Conservation (phyloP, 768 basidiomycete species). For the Lactarius sanguifluus region DNA sequence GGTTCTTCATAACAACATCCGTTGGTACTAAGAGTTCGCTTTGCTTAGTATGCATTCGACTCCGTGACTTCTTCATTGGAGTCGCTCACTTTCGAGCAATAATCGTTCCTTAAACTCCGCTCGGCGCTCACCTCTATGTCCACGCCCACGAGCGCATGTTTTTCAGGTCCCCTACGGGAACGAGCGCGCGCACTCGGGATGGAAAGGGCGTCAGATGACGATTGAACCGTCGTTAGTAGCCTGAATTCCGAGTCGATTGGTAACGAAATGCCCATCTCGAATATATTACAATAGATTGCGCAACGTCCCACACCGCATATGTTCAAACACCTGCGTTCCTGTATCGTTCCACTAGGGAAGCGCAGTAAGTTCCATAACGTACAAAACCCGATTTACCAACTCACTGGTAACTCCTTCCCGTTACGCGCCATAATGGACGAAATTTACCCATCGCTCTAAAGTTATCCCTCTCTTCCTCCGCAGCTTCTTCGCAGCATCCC, state of each 20-base stretch:
- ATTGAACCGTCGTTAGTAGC: neutral
- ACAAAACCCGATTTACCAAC: neutral
- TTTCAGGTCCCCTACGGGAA: slow-evolving; percentile 68
- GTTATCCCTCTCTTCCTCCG: neutral
- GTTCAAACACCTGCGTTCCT: neutral
- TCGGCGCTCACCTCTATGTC: slow-evolving; percentile 57
- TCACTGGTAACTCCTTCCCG: neutral
- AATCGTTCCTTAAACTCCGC: slow-evolving; percentile 65
- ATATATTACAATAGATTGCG: neutral
- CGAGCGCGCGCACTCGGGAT: slow-evolving; percentile 48
- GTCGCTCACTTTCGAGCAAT: slow-evolving; percentile 57
- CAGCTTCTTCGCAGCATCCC: slow-evolving; percentile 6
- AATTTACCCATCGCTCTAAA: slow-evolving; percentile 14
- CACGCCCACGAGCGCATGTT: slow-evolving; percentile 72
- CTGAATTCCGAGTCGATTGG: neutral
- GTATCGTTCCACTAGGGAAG: neutral
- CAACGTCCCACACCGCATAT: neutral
- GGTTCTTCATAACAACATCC: slow-evolving; percentile 71
- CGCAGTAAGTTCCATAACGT: neutral
- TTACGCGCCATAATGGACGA: slow-evolving; percentile 18
- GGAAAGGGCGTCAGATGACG: neutral
- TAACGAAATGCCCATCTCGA: neutral
- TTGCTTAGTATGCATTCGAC: slow-evolving; percentile 50
- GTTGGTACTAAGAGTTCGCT: slow-evolving; percentile 64
- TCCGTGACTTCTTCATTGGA: slow-evolving; percentile 50